Evolutionary conservation across 495 filamentous ascomycete genomes (phyloP).

Genomic region (Glarea lozoyensis): DNA sequence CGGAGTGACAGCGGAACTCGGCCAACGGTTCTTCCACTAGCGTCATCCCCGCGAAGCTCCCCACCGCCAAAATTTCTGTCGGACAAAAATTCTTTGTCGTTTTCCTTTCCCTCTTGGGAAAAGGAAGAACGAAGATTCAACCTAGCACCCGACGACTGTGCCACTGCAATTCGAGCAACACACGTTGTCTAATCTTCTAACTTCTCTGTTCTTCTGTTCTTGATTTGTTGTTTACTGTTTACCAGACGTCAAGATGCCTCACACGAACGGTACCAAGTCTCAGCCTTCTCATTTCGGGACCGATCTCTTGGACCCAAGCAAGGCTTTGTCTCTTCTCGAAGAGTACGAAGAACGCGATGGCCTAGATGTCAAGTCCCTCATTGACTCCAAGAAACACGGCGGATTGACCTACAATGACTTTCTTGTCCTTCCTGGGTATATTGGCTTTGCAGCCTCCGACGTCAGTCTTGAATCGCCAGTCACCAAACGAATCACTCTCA

Average conservation of each 20-base stretch:
- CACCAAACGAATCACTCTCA: slow-evolving; percentile 87
- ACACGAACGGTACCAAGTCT: slow-evolving; percentile 47
- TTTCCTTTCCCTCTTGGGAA: slow-evolving; percentile 47
- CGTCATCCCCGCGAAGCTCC: slow-evolving; percentile 6
- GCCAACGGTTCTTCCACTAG: no score
- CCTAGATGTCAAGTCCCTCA: slow-evolving; percentile 68
- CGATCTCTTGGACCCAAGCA: slow-evolving; percentile 40
- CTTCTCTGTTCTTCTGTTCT: slow-evolving; percentile 6
- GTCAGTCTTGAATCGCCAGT: slow-evolving; percentile 84
- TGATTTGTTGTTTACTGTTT: slow-evolving; percentile 2
- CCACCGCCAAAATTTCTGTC: slow-evolving; percentile 25
- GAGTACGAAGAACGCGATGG: slow-evolving; percentile 74
- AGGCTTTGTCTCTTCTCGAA: slow-evolving; percentile 69
- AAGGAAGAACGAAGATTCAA: slow-evolving; percentile 36
- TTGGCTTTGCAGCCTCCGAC: slow-evolving; percentile 80
- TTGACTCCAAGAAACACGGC: slow-evolving; percentile 80
- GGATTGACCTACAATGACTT: slow-evolving; percentile 77
- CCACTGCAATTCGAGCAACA: slow-evolving; percentile 6
- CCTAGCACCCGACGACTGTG: slow-evolving; percentile 42
- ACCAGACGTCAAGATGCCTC: slow-evolving; percentile 55
- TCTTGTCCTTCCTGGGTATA: slow-evolving; percentile 48
- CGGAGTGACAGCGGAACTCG: no score
- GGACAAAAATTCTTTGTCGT: slow-evolving; percentile 35
- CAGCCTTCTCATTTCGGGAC: slow-evolving; percentile 23
- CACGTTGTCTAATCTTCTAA: slow-evolving; percentile 14